Conservation (phyloP, 2,329 filamentous ascomycete genomes). For the Berkeleyomyces basicola region DNA sequence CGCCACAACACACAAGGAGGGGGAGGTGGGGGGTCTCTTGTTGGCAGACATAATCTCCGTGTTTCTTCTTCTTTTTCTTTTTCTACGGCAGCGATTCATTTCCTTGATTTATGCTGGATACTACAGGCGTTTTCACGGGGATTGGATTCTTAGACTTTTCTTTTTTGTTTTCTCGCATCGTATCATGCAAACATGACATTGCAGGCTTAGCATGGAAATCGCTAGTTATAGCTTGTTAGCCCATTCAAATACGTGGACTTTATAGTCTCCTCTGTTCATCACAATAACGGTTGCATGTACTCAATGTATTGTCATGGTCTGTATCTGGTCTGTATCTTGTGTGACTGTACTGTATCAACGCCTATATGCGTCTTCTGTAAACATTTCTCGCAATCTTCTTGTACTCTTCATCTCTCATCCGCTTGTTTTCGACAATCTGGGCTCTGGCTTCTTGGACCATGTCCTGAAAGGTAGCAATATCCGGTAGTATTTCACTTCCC, state of each 20-base stretch:
- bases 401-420: not conserved
- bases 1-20: too few species aligned
- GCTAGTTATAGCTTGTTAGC: too few species aligned
- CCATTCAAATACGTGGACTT: too few species aligned
- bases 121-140: not conserved
- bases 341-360: not conserved
- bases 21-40: not conserved
- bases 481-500: conserved; percentile 9
- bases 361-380: not conserved
- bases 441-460: conserved; percentile 3
- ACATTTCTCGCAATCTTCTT: not conserved
- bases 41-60: not conserved
- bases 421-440: conserved; percentile 3
- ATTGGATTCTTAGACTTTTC: not conserved
- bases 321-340: not conserved
- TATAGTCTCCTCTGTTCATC: too few species aligned
- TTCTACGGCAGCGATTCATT: not conserved
- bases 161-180: not conserved
- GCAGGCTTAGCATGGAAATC: not conserved
- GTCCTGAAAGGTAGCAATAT: not conserved
- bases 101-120: not conserved
- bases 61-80: not conserved
- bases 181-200: not conserved
- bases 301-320: not conserved
- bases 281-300: not conserved